Evolutionary conservation across 768 basidiomycete genomes (phyloP), one percentile per base, ranked within the genome.

Genomic region (Termitomyces sp.): DNA sequence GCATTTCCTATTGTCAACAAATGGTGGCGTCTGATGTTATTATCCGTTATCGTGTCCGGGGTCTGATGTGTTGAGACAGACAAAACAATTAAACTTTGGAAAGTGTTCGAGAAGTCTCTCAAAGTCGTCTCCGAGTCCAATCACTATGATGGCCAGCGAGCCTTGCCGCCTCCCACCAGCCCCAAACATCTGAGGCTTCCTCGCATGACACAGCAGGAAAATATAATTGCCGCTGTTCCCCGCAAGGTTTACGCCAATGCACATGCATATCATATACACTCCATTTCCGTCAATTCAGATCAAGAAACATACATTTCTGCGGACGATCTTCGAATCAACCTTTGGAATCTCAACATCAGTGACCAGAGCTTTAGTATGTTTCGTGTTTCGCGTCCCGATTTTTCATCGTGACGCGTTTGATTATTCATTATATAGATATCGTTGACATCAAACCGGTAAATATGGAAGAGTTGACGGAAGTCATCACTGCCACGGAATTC

Each of bases 1-100:
- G 47, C 97, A 99, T 75, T 98, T 99, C 75, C 77, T 99, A 58
- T 75, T 99, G 54, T 96, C 95, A 59, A 98, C 97, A 33, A 99
- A 99, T 68, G 97, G 97, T 96, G 61, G 60, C 82, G 74, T 41
- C 34, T 55, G 58, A 57, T 54, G 22, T 42, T 54, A 18, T 61
- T 48, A 31, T 54, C 49, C 31, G 22, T 9, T 7, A 12, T 39
- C 22, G 13, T 50, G 37, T 37, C 50, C 34, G 13, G 36, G 34
- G 58, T 12, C 55, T 66, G 36, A 65, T 55, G 37, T 39, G 11
- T 47, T 45, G 51, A 45, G 58, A 41, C 70, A 99, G 97, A 99
- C 81, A 99, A 99, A 80, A 99, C 97, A 36, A 97, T 99, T 79
- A 99, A 99, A 72, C 86, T 98, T 57, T 99, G 97, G 97, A 98